A percentile compares a stretch with the other conserved stretches of the same genome.
These are phyloP conservation scores for Jaapia argillacea DNA, from an alignment of 768 basidiomycete genomes.

Conservation along the genomic window DNA sequence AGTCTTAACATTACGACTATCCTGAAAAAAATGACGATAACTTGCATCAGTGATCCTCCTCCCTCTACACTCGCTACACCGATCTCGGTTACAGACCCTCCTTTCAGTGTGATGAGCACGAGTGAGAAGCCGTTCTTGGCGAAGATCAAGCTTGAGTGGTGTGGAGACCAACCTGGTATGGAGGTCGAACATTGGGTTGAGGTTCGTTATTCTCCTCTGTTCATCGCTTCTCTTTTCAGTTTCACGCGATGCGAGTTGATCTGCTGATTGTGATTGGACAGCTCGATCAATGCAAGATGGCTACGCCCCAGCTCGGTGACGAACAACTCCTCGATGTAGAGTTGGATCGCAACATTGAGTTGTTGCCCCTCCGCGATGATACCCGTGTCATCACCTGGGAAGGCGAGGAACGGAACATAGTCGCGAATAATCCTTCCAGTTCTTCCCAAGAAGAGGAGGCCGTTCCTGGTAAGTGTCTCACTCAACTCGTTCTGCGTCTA, in stretches of 20 bases:
- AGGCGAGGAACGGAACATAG: conserved; percentile 3
- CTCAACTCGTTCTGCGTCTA: not conserved
- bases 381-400: conserved; percentile 9
- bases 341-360: conserved; percentile 30
- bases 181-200: conserved; percentile 45
- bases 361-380: conserved; percentile 20
- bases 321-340: conserved; percentile 43
- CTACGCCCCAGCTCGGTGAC: conserved; percentile 29
- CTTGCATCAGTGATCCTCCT: conserved; percentile 27
- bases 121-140: conserved; percentile 37
- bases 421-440: not conserved
- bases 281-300: conserved; percentile 32
- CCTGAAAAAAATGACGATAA: conserved; percentile 22
- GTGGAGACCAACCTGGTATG: conserved; percentile 24
- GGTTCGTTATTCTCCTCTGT: conserved; percentile 18
- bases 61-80: conserved; percentile 23
- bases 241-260: not conserved
- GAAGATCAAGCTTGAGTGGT: conserved; percentile 29
- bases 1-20: conserved; percentile 24
- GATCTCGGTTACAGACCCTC: conserved; percentile 23
- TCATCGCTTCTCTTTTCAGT: not conserved
- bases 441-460: too few relatives aligned
- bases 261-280: conserved; percentile 14
- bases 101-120: conserved; percentile 30
- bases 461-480: not conserved